A percentile compares a stretch with the other conserved stretches of the same genome.
Conservation (phyloP, 805 yeast genomes). For the Yarrowia divulgata region DNA sequence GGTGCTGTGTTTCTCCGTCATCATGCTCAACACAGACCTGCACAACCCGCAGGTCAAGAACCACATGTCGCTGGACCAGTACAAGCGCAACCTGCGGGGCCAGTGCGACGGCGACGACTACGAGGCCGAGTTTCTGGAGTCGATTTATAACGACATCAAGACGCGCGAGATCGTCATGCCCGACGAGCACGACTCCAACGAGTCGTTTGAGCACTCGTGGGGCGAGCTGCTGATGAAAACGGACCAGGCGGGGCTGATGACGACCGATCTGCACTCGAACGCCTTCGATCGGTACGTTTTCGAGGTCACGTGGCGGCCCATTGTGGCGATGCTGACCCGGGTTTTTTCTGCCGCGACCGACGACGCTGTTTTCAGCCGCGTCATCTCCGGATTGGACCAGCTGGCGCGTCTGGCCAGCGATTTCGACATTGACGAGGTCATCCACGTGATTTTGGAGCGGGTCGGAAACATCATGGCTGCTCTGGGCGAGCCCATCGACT, state of each 20-base stretch:
- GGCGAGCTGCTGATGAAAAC: conserved; percentile 48
- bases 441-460: conserved; percentile 45
- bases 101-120: conserved; percentile 76
- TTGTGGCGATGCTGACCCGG: conserved; percentile 74
- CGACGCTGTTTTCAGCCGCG: conserved; percentile 84
- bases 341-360: conserved; percentile 89
- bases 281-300: conserved; percentile 79
- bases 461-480: conserved; percentile 68
- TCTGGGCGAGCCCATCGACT: conserved; percentile 60
- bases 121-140: conserved; percentile 83
- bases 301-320: conserved; percentile 63
- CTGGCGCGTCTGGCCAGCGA: conserved; percentile 77
- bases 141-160: conserved; percentile 78
- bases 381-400: conserved; percentile 87
- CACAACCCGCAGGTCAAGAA: conserved; percentile 92
- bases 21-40: conserved; percentile 91
- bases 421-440: conserved; percentile 62
- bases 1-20: conserved; percentile 87
- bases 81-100: conserved; percentile 79
- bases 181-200: conserved; percentile 92
- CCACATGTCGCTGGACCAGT: conserved; percentile 88
- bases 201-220: conserved; percentile 85
- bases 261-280: conserved; percentile 34
- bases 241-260: conserved; percentile 42
- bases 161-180: conserved; percentile 96